phyloP scores from a whole-genome alignment of 2,329 filamentous ascomycete species.

The Teratosphaeria epicoccoides region DNA sequence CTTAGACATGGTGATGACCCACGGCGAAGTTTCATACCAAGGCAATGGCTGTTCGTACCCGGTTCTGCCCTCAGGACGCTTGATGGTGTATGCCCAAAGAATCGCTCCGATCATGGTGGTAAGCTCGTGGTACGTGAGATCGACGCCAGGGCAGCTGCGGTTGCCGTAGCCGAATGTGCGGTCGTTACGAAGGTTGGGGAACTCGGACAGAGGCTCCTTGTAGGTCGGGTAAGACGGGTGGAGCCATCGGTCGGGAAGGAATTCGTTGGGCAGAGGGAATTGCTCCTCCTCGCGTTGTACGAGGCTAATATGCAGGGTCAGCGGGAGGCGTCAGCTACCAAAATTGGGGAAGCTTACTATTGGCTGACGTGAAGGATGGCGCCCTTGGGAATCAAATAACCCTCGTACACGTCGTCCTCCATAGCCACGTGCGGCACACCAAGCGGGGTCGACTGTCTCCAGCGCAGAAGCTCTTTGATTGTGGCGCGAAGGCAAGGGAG shows the following conservation, averaged over 20 bases:
- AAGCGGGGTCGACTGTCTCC: slow-evolving; percentile 30
- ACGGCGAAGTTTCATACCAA: slow-evolving; percentile 25
- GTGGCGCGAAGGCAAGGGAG: slow-evolving; percentile 25
- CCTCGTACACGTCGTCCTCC: slow-evolving; percentile 29
- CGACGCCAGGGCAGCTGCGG: slow-evolving; percentile 25
- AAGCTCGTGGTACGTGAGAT: slow-evolving; percentile 24
- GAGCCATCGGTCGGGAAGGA: slow-evolving; percentile 26
- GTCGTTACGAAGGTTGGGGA: slow-evolving; percentile 25
- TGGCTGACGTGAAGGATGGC: slow-evolving; percentile 26
- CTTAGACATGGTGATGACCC: slow-evolving; percentile 26
- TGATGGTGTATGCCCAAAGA: slow-evolving; percentile 24
- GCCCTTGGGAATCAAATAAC: slow-evolving; percentile 29
- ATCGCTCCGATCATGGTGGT: slow-evolving; percentile 22
- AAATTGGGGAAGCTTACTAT: slow-evolving; percentile 16
- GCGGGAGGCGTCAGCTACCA: neutral
- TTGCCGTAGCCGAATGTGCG: slow-evolving; percentile 27
- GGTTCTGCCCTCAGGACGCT: slow-evolving; percentile 14
- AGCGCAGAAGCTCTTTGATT: slow-evolving; percentile 26
- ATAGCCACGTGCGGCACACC: slow-evolving; percentile 27
- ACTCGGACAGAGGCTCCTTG: slow-evolving; percentile 27
- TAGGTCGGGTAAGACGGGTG: slow-evolving; percentile 25
- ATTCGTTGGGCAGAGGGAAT: slow-evolving; percentile 23
- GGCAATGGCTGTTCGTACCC: slow-evolving; percentile 18
- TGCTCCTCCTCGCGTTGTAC: slow-evolving; percentile 21
- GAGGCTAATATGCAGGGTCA: slow-evolving; percentile 13